Evolutionary conservation across 805 yeast genomes (phyloP), one percentile per base, ranked within the genome.

Genomic region (Ogataea degrootiae): DNA sequence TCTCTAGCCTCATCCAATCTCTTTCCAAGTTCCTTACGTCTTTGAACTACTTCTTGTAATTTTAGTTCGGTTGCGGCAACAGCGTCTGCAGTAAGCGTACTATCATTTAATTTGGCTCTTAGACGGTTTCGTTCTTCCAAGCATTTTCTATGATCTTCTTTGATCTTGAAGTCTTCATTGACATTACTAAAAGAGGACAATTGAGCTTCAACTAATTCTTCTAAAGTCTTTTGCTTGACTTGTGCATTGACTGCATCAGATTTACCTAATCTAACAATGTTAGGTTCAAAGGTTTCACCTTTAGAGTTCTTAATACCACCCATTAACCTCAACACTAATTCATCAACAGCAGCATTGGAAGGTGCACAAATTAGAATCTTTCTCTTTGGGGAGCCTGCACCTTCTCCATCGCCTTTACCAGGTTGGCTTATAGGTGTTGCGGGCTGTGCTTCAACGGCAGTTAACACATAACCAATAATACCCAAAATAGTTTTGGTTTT

Each of bases 331-430:
- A 90, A 58, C 14, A 90, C 94, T 51, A 94, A 73, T 62, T 95
- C 99, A 68, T 94, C 99, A 4, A 94, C 97, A 14, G 99, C 99
- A 1, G 99, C 99, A 70, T 94, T 94, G 63, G 97, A 88, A 3
- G 99, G 99, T 1, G 99, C 98, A 76, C 99, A 95, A 17, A 94
- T 81, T 43, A 94, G 69, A 1, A 94, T 79, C 48, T 87, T 87
- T 34, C 79, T 73, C 29, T 67, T 69, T 31, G 48, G 33, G 2
- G 47, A 44, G 19, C 35, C 38, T 2, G 48, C 43, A 12, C 42
- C 34, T 16, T 42, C 44, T 8, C 41, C 37, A 16, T 42, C 43
- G 5, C 38, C 45, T 2, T 37, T 38, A 1, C 56, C 52, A n/a
- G 58, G 55, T 9, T 40, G 45, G 2, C 48, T 9, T 9, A 55